Base-by-base conservation (phyloP, 441 rosid species). In the Breynia disticha region DNA sequence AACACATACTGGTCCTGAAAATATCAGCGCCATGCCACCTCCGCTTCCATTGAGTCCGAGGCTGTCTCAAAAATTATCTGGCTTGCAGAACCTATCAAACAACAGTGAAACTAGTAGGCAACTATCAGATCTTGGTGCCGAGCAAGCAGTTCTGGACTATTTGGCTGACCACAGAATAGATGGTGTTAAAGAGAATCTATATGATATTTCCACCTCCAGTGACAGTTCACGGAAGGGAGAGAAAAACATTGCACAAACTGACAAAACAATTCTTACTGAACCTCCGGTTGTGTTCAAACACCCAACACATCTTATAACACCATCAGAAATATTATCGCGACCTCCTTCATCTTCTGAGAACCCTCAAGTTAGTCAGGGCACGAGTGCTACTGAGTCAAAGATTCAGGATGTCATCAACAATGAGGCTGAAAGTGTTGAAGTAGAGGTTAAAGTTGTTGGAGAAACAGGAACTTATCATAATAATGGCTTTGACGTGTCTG, bases 231-330 rank as follows among this genome's bases (percentile, higher is more conserved):
- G 63, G 63, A 81, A 71, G 46, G 75, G 78, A 51, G 79, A 79
- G 49, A 76, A 67, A 59, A 81, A 70, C 46, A 55, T 70, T 53
- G 65, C 70, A 28, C 66, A 73, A 63, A 74, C 70, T 70, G 82
- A 82, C 59, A 67, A 54, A 38, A 64, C 84, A 20, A 65, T 47
- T 18, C 66, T 70, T 35, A 68, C 69, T 55, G 76, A 74, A 67
- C 72, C 73, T 48, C 72, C 83, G 63, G 54, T 65, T 16, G 59
- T 67, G 56, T 88, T 78, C 67, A 84, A 78, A 68, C 95, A 67
- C 56, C 96, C 95, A 55, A 84, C 97, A 52, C 98, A 84, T 74
- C 76, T 88, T 55, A 71, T 93, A 62, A 86, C 97, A 59, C 97
- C 96, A 15, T 81, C 95, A 7, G 96, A 93, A 70, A 75, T 89